Base-by-base conservation (phyloP, 805 yeast species). In the Saccharomycopsis lassenensis region DNA sequence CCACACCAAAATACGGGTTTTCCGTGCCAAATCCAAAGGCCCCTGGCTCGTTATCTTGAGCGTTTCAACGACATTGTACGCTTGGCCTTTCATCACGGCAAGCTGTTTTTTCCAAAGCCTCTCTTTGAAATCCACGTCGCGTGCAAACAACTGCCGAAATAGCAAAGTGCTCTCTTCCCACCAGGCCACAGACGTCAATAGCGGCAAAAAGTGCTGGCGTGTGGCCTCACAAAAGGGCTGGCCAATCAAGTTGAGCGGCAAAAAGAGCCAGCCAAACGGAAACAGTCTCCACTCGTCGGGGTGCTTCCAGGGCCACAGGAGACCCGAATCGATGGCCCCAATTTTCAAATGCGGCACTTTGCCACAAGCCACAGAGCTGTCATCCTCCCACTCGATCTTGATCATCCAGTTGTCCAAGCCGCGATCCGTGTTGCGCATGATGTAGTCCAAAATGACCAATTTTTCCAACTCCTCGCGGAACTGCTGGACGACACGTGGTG, bases 351-450 rank as follows among this genome's bases (percentile, higher is more conserved):
- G 38, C 0, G 78, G 77, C 11, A 44, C 45, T 41, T 52, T 50
- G 5, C 24, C 24, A n/a, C n/a, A n/a, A n/a, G n/a, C n/a, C n/a
- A n/a, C n/a, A n/a, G n/a, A n/a, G 8, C 17, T 31, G 19, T 22
- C 36, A 20, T 21, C 31, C 12, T 48, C 43, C 67, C 74, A 69
- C n/a, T 63, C 67, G 12, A 75, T 46, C 37, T 63, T 63, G 15
- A 79, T 66, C 89, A 80, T 79, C 87, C 87, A 79, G 47, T 80
- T 79, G 49, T 79, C 87, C 7, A 73, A 52, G 0, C 83, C 82
- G 25, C 89, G 56, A 51, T 79, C 87, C 0, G 89, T 79, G 47
- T 80, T 79, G 46, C 87, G 56, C 69, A 78, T 75, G 2, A 79
- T 66, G 46, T 78, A 79, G 47, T 79, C 87, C 20, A 79, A 55